Evolutionary conservation across 495 filamentous ascomycete species (phyloP).

Genomic region (Beverwykella pulmonaria): DNA sequence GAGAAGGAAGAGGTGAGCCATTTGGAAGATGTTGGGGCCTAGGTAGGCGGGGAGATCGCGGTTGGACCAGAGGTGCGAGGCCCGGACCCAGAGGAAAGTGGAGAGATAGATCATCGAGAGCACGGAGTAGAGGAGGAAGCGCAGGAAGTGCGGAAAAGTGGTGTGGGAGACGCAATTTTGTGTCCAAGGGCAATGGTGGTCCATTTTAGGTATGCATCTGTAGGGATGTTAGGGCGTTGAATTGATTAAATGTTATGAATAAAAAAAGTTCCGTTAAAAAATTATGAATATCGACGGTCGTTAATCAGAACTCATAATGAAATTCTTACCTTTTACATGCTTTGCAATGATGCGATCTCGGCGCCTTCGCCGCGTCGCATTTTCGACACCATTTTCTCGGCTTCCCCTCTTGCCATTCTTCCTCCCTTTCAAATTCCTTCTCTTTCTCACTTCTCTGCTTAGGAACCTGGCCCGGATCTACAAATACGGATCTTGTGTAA

Average conservation of each 20-base stretch:
- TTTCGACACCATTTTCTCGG: constrained; percentile 73
- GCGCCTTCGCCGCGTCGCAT: constrained; percentile 80
- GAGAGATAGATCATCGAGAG: constrained; percentile 66
- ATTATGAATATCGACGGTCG: too few relatives aligned
- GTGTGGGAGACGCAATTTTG: constrained; percentile 88
- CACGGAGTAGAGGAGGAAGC: constrained; percentile 81
- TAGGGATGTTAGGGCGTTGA: constrained; percentile 1
- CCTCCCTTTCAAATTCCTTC: constrained; percentile 9
- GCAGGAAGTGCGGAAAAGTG: constrained; percentile 87
- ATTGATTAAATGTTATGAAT: too few relatives aligned
- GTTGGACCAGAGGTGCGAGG: constrained; percentile 63
- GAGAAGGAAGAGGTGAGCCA: constrained; percentile 69
- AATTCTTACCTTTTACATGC: constrained; percentile 71
- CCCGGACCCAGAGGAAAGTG: constrained; percentile 60
- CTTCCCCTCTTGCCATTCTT: not conserved
- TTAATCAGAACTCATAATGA: not conserved
- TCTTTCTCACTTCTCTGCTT: constrained; percentile 37
- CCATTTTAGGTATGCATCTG: constrained; percentile 94
- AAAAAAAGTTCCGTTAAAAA: too few relatives aligned
- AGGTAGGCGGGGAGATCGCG: constrained; percentile 78
- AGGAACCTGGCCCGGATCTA: constrained; percentile 68
- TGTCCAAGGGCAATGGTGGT: constrained; percentile 98
- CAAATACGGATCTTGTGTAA: constrained; percentile 75
- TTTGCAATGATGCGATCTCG: constrained; percentile 89
- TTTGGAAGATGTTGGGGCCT: constrained; percentile 66